A percentile compares a stretch with the other conserved stretches of the same genome.
Conservation (phyloP, 352 stramenopile genomes). For the Phytophthora citrophthora region DNA sequence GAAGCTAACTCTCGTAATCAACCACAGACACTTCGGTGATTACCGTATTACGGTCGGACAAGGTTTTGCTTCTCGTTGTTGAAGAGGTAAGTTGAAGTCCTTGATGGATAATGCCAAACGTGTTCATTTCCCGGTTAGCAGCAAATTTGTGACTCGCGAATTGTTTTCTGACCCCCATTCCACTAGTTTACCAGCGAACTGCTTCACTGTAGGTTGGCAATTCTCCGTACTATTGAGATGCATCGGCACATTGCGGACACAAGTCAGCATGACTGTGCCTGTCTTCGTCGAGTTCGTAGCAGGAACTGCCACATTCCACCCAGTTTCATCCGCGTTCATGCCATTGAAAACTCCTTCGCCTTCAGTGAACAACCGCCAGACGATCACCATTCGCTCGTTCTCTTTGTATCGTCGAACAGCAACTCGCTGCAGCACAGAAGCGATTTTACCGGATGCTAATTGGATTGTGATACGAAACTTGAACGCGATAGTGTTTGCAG, state of each 20-base stretch:
- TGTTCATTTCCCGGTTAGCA: slow-evolving; percentile 1
- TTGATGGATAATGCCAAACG: background rate
- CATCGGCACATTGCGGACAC: slow-evolving; percentile 20
- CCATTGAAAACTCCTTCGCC: slow-evolving; percentile 24
- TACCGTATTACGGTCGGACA: background rate
- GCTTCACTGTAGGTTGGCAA: background rate
- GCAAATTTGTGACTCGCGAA: slow-evolving; percentile 3
- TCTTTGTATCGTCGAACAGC: slow-evolving; percentile 17
- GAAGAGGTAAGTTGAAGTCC: too few species aligned
- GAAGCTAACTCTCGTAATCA: too few species aligned
- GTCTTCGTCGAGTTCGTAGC: background rate
- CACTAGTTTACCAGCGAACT: slow-evolving; percentile 14
- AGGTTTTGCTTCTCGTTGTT: background rate
- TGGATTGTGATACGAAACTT: slow-evolving; percentile 23
- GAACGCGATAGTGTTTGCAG: slow-evolving; percentile 16
- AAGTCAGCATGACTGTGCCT: slow-evolving; percentile 14
- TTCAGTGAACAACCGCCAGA: slow-evolving; percentile 29
- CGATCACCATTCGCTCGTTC: slow-evolving; percentile 14
- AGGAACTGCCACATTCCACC: slow-evolving; percentile 14
- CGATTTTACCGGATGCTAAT: slow-evolving; percentile 5
- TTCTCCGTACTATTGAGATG: slow-evolving; percentile 7
- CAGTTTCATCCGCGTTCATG: slow-evolving; percentile 28
- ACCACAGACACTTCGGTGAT: background rate
- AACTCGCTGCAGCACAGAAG: slow-evolving; percentile 24
- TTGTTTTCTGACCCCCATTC: slow-evolving; percentile 17